Evolutionary conservation across 495 filamentous ascomycete genomes (phyloP).

Genomic region (Cladorrhinum samala): DNA sequence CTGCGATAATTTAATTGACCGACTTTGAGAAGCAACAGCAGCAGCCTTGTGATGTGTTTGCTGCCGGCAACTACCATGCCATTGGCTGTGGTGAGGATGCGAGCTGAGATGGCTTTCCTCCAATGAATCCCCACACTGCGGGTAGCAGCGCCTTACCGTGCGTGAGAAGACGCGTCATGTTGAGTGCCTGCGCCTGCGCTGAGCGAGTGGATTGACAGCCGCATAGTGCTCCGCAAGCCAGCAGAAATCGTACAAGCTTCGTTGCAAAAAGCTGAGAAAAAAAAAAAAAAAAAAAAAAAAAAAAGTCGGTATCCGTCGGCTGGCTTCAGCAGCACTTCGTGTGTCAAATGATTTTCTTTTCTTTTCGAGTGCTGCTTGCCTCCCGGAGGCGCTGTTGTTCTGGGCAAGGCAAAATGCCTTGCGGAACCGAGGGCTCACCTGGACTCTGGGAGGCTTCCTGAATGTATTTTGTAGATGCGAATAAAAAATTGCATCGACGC

Average conservation of each 20-base stretch:
- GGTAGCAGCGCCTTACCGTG: neutral
- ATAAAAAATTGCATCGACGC: too few relatives aligned
- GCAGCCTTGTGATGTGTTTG: neutral
- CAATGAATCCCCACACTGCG: neutral
- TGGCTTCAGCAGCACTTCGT: neutral
- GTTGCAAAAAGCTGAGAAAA: neutral
- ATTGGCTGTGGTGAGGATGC: neutral
- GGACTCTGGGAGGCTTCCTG: too few relatives aligned
- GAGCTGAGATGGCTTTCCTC: neutral
- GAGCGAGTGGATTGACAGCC: neutral
- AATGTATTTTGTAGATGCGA: too few relatives aligned
- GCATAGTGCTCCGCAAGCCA: neutral
- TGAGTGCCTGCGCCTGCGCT: neutral
- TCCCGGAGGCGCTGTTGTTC: too few relatives aligned
- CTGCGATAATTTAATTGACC: neutral
- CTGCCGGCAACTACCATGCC: too few relatives aligned
- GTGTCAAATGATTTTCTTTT: neutral
- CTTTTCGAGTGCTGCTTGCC: too few relatives aligned
- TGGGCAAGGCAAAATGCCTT: too few relatives aligned
- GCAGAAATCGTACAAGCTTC: neutral
- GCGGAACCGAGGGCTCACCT: too few relatives aligned
- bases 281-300: conserved; percentile 2
- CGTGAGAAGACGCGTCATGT: neutral
- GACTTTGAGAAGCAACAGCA: neutral
- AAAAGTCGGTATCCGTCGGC: neutral